These are phyloP conservation scores for Trametes sp. DNA, from an alignment of 1,284 basidiomycete genomes.

Conservation along the genomic window DNA sequence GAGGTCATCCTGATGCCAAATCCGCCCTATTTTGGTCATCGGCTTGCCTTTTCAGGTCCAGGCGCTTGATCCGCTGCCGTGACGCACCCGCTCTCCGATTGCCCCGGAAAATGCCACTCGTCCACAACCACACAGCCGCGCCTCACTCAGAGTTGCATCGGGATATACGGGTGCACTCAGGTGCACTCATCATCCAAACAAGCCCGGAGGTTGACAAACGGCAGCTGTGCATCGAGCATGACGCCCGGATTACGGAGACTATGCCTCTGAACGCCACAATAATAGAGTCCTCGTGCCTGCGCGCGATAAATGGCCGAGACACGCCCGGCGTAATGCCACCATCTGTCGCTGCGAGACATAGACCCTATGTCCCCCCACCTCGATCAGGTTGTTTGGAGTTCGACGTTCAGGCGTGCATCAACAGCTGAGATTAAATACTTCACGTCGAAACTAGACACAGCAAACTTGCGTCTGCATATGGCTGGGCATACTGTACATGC, in stretches of 20 bases:
- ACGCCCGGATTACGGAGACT: too few species aligned
- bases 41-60: conserved; percentile 12
- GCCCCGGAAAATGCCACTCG: neutral
- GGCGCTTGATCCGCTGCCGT: conserved; percentile 5
- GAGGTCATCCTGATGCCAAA: conserved; percentile 8
- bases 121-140: neutral
- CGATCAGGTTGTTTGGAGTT: too few species aligned
- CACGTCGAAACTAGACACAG: too few species aligned
- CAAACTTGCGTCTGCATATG: too few species aligned
- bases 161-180: neutral
- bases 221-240: neutral
- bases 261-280: neutral
- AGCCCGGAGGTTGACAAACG: too few species aligned
- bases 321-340: conserved; percentile 5
- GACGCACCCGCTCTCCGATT: neutral
- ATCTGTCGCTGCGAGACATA: neutral
- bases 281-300: conserved; percentile 7
- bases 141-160: neutral
- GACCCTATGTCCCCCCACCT: too few species aligned
- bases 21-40: conserved; percentile 1
- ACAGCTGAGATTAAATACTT: too few species aligned
- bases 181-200: too few species aligned
- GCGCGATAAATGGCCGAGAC: conserved; percentile 23
- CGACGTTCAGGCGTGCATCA: too few species aligned
- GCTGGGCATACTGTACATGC: too few species aligned